phyloP scores from a whole-genome alignment of 129 eudicot species.

The Calendula officinalis region DNA sequence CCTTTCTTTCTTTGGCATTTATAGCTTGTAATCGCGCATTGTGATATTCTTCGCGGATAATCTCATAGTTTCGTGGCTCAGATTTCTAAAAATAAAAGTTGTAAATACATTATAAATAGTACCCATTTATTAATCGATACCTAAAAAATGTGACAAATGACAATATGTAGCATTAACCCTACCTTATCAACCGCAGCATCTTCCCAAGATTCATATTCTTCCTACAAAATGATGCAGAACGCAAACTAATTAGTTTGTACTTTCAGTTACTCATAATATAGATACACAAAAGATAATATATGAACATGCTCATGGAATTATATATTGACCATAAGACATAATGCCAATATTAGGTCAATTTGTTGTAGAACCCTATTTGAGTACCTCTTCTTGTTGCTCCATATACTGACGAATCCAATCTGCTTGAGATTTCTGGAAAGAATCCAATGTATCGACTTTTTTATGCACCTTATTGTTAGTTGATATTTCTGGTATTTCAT shows the following conservation, averaged over 20 bases:
- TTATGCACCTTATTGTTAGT: constrained; percentile 41
- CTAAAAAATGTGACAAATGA: neutral
- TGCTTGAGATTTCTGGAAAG: constrained; percentile 76
- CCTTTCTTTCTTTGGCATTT: constrained; percentile 69
- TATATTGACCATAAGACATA: neutral
- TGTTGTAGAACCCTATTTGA: neutral
- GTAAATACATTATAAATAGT: neutral
- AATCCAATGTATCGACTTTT: constrained; percentile 60
- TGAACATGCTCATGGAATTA: constrained; percentile 4
- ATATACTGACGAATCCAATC: constrained; percentile 96
- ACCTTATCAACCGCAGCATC: constrained; percentile 56
- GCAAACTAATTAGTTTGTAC: constrained; percentile 22
- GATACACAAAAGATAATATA: neutral
- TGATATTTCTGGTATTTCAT: constrained; percentile 40
- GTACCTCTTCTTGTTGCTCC: constrained; percentile 96
- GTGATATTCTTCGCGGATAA: constrained; percentile 71
- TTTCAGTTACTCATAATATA: neutral
- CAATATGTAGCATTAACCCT: constrained; percentile 21
- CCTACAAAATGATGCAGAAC: constrained; percentile 46
- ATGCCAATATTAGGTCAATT: constrained; percentile 8
- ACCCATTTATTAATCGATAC: neutral
- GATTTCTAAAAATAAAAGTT: constrained; percentile 36
- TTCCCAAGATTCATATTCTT: constrained; percentile 90
- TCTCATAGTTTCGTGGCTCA: constrained; percentile 55
- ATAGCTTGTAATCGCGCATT: constrained; percentile 78